Evolutionary conservation across 345 rosid species (phyloP), one percentile per base, ranked within the genome.

Genomic region (Barbarea vulgaris): DNA sequence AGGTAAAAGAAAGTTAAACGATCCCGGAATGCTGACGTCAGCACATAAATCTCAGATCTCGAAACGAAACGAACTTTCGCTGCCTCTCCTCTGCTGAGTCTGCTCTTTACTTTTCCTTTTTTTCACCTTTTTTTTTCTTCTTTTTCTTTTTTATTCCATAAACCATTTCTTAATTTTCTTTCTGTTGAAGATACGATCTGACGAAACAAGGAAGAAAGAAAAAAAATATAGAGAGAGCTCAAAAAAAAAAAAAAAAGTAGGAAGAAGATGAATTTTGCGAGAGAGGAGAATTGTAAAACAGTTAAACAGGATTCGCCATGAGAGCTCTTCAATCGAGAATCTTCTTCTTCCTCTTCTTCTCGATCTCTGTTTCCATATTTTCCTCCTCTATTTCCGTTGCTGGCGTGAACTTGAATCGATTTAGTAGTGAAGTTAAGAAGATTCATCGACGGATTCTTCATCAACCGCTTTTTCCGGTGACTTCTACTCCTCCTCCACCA

Each of bases 381-480:
- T 3, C 18, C 19, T 66, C 53, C 67, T 27, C 28, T 36, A 36
- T 66, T 36, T 36, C 57, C 67, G 64, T 55, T 53, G 14, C 30
- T 37, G 77, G 31, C 64, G 46, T 37, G 7, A 46, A 48, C 42
- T n/a, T 48, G 8, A 65, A 46, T 37, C 76, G 42, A 52, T 39
- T 62, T 39, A 42, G 14, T 15, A 64, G 8, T 62, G 58, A 62
- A 64, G 24, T 54, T 44, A n/a, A 44, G 8, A 44, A 44, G 9
- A 44, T 44, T 75, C 82, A 72, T 57, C 81, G 98, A 18, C 83
- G 98, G 78, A 78, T 93, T 74, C 89, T 93, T 30, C 98, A 93
- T 71, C 97, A 93, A 79, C 98, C 98, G 42, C 71, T 93, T 65
- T 91, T 85, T 39, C 97, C 98, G 11, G 96, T 39, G 1, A 64